Percentiles rank a stretch among this genome's conserved stretches.
These are phyloP conservation scores for Chimonanthus praecox DNA, from an alignment of 164 flowering plant species.

Conservation along the genomic window DNA sequence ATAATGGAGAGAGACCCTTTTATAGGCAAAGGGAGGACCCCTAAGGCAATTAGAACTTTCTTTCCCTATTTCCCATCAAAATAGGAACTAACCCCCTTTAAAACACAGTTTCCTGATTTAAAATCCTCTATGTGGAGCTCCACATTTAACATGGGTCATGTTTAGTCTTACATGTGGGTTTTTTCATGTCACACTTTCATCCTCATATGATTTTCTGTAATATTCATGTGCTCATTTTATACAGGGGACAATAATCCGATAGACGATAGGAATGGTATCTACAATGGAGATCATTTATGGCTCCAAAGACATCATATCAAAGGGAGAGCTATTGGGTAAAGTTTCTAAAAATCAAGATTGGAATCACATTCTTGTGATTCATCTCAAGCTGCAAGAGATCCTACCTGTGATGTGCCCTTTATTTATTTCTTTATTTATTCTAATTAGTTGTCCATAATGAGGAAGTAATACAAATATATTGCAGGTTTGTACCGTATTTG, in stretches of 20 bases:
- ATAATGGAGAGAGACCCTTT: no score
- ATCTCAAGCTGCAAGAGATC: not conserved
- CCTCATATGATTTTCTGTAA: no score
- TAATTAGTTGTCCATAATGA: not conserved
- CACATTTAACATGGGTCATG: no score
- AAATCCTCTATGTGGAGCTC: no score
- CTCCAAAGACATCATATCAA: slow-evolving; percentile 19
- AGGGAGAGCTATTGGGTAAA: slow-evolving; percentile 27
- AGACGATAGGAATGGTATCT: slow-evolving; percentile 22
- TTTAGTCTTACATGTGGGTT: no score
- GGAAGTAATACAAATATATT: not conserved
- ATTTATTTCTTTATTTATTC: not conserved
- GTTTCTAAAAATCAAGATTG: not conserved
- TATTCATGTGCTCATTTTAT: not conserved
- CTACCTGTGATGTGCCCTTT: not conserved
- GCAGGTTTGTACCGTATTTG: slow-evolving; percentile 24
- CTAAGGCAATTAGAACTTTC: no score
- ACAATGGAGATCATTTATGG: slow-evolving; percentile 23
- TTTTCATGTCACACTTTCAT: no score
- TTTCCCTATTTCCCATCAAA: no score
- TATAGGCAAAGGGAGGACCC: no score
- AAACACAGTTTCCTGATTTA: no score
- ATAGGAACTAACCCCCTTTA: no score
- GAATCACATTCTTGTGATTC: not conserved
- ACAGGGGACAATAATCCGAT: slow-evolving; percentile 22